Evolutionary conservation across 2,329 filamentous ascomycete species (phyloP), one percentile per base, ranked within the genome.

Genomic region (Ascochyta lentis): DNA sequence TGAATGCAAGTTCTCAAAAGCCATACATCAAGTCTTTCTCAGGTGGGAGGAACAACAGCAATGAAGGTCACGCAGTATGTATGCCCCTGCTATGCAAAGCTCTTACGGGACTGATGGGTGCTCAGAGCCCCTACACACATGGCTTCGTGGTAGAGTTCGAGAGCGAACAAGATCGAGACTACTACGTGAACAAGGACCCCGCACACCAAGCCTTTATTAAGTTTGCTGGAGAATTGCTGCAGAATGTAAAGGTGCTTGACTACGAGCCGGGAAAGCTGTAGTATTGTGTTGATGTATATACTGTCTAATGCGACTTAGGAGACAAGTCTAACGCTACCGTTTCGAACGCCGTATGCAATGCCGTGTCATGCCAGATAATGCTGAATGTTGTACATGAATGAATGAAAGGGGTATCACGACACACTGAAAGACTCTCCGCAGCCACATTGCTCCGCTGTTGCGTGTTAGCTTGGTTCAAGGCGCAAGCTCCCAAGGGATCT

Each of bases 401-500:
- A 57, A 52, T 49, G 48, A 39, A 51, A 57, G 46, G 61, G 56
- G 59, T 63, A 67, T 71, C 70, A 80, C 64, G 72, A 74, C 51
- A 81, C 78, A 67, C 78, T 96, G 75, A 98, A 98, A 1, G 92
- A 96, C 80, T 98, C 94, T 71, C 94, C 94, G 66, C 94, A 98
- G 35, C 94, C 94, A 70, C 94, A 98, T 82, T 96, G 86, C 73
- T 96, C 94, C 83, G 96, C 93, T 97, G 74, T 41, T n/a, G 27
- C 3, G 39, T 47, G 61, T 76, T 67, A 75, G 71, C 50, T 34
- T 48, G 12, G 37, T 29, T 24, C n/a, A 12, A 13, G 29, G 6
- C 10, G 7, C 16, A 13, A 9, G 16, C 4, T 5, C 8, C 35
- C 8, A 9, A n/a, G 9, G 2, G 16, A 24, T 88, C 93, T 86